Conservation (phyloP, 768 basidiomycete genomes). For the Boletus pseudopeckii region DNA sequence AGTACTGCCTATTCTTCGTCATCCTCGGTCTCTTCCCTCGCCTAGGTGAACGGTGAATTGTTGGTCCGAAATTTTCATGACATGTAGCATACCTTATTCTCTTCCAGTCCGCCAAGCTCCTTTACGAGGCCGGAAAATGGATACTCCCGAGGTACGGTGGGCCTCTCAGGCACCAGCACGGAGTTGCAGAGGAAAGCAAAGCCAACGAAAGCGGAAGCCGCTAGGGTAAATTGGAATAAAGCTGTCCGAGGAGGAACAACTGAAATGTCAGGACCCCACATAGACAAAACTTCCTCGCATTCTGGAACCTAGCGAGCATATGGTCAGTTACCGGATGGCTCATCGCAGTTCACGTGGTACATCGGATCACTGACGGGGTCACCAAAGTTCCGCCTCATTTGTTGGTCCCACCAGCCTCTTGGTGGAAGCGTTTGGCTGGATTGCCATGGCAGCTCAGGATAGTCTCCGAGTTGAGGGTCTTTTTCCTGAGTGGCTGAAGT, state of each 20-base stretch:
- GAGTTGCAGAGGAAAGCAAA: constrained; percentile 60
- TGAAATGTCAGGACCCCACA: constrained; percentile 85
- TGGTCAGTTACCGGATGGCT: constrained; percentile 13
- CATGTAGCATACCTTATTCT: constrained; percentile 60
- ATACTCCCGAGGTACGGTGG: constrained; percentile 69
- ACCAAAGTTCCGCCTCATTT: constrained; percentile 77
- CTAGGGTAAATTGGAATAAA: constrained; percentile 61
- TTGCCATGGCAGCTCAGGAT: constrained; percentile 66
- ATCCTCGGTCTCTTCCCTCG: constrained; percentile 33
- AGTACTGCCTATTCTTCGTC: constrained; percentile 28
- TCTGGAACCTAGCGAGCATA: constrained; percentile 60
- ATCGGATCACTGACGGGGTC: constrained; percentile 56
- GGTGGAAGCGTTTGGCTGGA: constrained; percentile 64
- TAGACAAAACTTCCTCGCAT: constrained; percentile 73
- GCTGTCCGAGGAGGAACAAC: constrained; percentile 58
- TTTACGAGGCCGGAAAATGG: constrained; percentile 71
- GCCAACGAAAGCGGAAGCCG: constrained; percentile 56
- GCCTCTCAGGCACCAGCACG: constrained; percentile 54
- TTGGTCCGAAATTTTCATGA: not conserved
- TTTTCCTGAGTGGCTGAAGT: constrained; percentile 30
- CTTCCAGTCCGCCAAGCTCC: constrained; percentile 76
- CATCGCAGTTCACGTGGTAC: constrained; percentile 1
- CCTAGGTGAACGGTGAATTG: constrained; percentile 26
- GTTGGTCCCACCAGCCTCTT: constrained; percentile 70
- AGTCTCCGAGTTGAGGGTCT: constrained; percentile 70